These are phyloP conservation scores for Phialophora verrucosa DNA, from an alignment of 2,329 filamentous ascomycete genomes.

Conservation along the genomic window DNA sequence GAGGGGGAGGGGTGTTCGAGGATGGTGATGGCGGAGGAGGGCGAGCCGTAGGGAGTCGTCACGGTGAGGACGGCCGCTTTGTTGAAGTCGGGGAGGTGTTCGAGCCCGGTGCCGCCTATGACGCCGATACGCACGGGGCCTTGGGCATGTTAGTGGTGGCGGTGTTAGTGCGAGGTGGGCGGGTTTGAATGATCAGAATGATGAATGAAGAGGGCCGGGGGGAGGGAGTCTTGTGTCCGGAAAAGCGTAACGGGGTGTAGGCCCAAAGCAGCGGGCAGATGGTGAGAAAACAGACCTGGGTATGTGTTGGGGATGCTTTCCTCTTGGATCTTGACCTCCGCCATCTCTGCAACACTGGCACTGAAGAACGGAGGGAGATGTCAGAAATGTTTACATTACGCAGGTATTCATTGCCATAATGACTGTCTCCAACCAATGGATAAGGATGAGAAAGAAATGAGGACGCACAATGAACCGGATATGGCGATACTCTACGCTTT, in stretches of 20 bases:
- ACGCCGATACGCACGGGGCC: slow-evolving; percentile 81
- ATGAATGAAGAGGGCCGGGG: background rate
- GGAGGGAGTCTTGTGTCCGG: background rate
- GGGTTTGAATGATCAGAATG: background rate
- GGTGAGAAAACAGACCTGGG: slow-evolving; percentile 22
- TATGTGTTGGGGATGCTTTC: slow-evolving; percentile 29
- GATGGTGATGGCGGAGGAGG: slow-evolving; percentile 79
- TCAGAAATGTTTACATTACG: background rate
- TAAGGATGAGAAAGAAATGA: background rate
- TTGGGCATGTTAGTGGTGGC: slow-evolving; percentile 42
- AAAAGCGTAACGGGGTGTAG: background rate
- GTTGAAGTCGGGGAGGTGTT: slow-evolving; percentile 83
- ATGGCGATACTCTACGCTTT: background rate
- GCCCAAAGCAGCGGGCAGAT: background rate
- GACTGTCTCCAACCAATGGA: background rate
- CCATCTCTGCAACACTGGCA: background rate
- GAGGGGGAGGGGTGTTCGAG: slow-evolving; percentile 82
- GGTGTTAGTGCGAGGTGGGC: background rate
- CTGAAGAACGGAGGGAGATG: background rate
- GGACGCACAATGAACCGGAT: background rate
- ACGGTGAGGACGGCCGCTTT: slow-evolving; percentile 79
- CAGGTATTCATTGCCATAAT: background rate
- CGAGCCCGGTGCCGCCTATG: slow-evolving; percentile 90
- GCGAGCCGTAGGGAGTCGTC: slow-evolving; percentile 84
- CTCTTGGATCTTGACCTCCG: slow-evolving; percentile 20